Evolutionary conservation across 345 rosid genomes (phyloP), one percentile per base, ranked within the genome.

Genomic region (Cardamine chenopodiifolia): DNA sequence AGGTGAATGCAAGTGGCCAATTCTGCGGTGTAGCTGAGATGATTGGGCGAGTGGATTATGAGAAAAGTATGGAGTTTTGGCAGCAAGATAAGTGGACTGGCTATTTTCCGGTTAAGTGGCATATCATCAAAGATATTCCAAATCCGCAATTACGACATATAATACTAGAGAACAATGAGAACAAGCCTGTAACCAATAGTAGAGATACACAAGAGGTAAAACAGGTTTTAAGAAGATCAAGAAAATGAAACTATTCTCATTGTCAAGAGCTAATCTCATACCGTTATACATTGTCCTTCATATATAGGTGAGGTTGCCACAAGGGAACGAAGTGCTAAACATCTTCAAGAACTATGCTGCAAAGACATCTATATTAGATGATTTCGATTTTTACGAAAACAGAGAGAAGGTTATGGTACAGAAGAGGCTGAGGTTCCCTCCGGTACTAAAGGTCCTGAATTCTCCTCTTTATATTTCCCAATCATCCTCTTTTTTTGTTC

Each of bases 81-180:
- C 94, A 87, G 71, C 91, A 89, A 75, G 94, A 89, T 75, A 87
- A 89, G 72, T 88, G 90, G 93, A 85, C 73, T 55, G 91, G 94
- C 26, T 85, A 80, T 71, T 85, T 89, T 48, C 87, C 88, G 0
- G 90, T 88, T 17, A 83, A 84, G 80, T 88, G 93, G 91, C 94
- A 87, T 28, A 71, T 89, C 22, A 83, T 89, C 62, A 89, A 89
- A 78, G 91, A 89, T 79, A 80, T 89, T 53, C 86, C 87, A 53
- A 89, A 89, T 64, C 82, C 88, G 11, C 85, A 81, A 25, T 29
- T 89, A 49, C 72, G 88, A 47, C 88, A 89, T 81, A 82, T 89
- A 48, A 84, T 82, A 73, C 83, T 89, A 17, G 89, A 83, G 77
- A 82, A 89, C 71, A 89, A 89, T 78, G 94, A 89, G 77, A 82